phyloP scores from a whole-genome alignment of 768 basidiomycete species.

The Tylopilus sp. region DNA sequence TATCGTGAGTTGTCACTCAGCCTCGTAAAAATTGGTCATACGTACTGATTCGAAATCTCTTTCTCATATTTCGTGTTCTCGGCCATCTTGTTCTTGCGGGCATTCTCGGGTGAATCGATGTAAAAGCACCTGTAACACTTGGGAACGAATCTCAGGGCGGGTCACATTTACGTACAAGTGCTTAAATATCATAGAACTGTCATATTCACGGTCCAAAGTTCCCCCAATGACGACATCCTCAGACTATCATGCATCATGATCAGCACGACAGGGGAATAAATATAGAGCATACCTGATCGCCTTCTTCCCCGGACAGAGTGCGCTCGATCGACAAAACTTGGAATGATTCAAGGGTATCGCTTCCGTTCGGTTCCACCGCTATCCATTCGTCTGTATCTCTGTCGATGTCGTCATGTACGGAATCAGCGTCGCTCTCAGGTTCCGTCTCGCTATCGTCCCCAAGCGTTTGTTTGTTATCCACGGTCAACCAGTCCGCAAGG shows the following conservation, averaged over 20 bases:
- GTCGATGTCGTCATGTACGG: slow-evolving; percentile 58
- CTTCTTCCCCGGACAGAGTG: slow-evolving; percentile 13
- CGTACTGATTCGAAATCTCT: slow-evolving; percentile 53
- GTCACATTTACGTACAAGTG: slow-evolving; percentile 58
- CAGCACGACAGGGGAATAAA: neutral
- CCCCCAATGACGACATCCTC: slow-evolving; percentile 68
- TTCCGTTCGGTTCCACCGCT: slow-evolving; percentile 17
- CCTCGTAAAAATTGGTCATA: neutral
- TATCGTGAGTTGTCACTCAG: neutral
- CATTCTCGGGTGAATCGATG: slow-evolving; percentile 78
- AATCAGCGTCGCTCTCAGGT: slow-evolving; percentile 64
- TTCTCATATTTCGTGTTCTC: slow-evolving; percentile 52
- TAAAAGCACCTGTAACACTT: slow-evolving; percentile 70
- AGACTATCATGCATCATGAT: slow-evolving; percentile 6
- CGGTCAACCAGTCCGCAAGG: slow-evolving; percentile 60
- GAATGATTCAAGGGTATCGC: slow-evolving; percentile 22
- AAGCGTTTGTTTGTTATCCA: slow-evolving; percentile 36
- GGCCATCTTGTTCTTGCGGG: slow-evolving; percentile 57
- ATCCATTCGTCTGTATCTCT: slow-evolving; percentile 42
- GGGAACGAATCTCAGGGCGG: neutral
- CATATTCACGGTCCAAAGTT: slow-evolving; percentile 71
- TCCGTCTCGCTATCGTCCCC: slow-evolving; percentile 41
- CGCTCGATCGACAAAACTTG: slow-evolving; percentile 1
- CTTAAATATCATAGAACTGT: slow-evolving; percentile 72
- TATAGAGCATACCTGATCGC: slow-evolving; percentile 4